Conservation (phyloP, 805 yeast species). For the Saturnispora sanitii region DNA sequence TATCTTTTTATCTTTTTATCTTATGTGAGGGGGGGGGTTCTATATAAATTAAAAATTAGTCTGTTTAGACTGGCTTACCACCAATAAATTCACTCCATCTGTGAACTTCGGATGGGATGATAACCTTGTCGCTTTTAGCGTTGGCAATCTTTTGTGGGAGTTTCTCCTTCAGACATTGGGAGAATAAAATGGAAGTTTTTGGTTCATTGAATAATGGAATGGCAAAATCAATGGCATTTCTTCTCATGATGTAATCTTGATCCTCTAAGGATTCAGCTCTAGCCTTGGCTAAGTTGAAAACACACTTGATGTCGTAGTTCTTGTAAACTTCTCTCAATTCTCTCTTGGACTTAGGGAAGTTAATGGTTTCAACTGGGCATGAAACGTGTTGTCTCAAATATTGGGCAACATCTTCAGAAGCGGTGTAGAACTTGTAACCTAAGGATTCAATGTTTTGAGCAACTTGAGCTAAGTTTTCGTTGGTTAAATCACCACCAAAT, state of each 20-base stretch:
- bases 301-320: slow-evolving; percentile 72
- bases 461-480: slow-evolving; percentile 61
- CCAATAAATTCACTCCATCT: slow-evolving; percentile 98
- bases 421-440: slow-evolving; percentile 75
- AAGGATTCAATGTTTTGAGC: slow-evolving; percentile 59
- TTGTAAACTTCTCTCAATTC: slow-evolving; percentile 90
- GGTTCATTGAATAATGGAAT: slow-evolving; percentile 96
- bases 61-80: slow-evolving; percentile 66
- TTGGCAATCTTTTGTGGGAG: slow-evolving; percentile 46
- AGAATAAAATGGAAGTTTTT: slow-evolving; percentile 79
- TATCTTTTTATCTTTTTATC: not conserved
- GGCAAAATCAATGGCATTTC: slow-evolving; percentile 97
- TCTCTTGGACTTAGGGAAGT: slow-evolving; percentile 87
- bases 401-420: slow-evolving; percentile 59
- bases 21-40: not conserved
- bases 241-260: slow-evolving; percentile 94
- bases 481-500: slow-evolving; percentile 86
- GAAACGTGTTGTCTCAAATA: slow-evolving; percentile 50
- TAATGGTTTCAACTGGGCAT: slow-evolving; percentile 52
- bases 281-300: slow-evolving; percentile 82
- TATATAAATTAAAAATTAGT: not conserved
- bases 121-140: slow-evolving; percentile 31
- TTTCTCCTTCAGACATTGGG: slow-evolving; percentile 70
- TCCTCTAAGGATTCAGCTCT: slow-evolving; percentile 81
- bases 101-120: slow-evolving; percentile 74